Evolutionary conservation across 176 grass and related monocot genomes (phyloP).

Genomic region (Triticum monococcum): DNA sequence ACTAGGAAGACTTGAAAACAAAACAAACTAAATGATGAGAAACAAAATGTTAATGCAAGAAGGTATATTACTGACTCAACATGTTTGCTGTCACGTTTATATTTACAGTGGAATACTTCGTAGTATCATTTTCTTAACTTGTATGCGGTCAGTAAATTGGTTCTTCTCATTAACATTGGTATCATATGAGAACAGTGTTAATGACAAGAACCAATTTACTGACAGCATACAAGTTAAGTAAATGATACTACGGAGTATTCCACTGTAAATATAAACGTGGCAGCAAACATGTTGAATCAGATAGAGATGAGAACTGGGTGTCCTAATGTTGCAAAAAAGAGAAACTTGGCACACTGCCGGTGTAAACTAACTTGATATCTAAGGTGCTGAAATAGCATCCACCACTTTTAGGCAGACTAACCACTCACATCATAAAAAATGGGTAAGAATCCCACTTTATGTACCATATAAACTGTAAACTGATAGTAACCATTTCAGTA

Average conservation of each 20-base stretch:
- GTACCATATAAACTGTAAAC: not conserved
- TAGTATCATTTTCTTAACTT: not conserved
- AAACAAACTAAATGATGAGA: not conserved
- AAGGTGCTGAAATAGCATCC: not conserved
- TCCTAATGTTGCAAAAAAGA: not conserved
- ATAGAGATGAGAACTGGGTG: not conserved
- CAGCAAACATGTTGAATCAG: conserved; percentile 1
- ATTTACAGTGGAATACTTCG: not conserved
- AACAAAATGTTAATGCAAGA: not conserved
- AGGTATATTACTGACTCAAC: not conserved
- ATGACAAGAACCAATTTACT: not conserved
- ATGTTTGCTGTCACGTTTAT: not conserved
- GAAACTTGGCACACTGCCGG: not conserved
- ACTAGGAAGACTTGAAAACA: not conserved
- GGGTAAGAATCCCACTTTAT: not conserved
- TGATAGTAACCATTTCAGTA: not conserved
- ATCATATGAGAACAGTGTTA: too few species aligned
- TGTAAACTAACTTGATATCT: not conserved
- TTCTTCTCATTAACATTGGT: not conserved
- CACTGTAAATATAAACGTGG: not conserved
- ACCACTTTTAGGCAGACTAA: not conserved
- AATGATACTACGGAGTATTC: not conserved
- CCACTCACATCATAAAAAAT: not conserved
- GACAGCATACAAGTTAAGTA: not conserved
- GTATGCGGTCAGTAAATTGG: not conserved